Evolutionary conservation across 345 rosid species (phyloP), one percentile per base, ranked within the genome.

Genomic region (Lumnitzera littorea): DNA sequence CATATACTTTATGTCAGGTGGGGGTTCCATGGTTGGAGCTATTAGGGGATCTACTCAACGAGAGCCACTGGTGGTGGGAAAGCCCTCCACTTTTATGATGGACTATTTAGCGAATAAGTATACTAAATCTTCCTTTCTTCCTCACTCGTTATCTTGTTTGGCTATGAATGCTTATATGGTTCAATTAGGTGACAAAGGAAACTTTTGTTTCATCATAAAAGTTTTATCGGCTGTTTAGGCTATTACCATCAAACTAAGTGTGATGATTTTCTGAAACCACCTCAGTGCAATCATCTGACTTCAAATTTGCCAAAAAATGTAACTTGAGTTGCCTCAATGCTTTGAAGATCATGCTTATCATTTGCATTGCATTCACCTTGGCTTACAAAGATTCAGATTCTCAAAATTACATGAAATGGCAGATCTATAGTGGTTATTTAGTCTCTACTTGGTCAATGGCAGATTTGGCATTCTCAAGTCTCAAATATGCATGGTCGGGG

Each of bases 1-100:
- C 29, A 25, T 53, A 43, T 17, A 13, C 46, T 70, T 52, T 36
- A 43, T 77, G 61, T 72, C 75, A 92, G 99, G 97, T 61, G 99
- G 96, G 15, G 99, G 97, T 51, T 86, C 91, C 53, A 90, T 94
- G 99, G 96, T 87, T 62, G 99, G 97, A 71, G 99, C 97, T 48
- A 47, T 90, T 13, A 55, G 70, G 20, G 96, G 95, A 62, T 87
- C 97, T 2, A 81, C 87, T 67, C 90, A 90, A 74, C 90, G 81
- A 31, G 95, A 88, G 69, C 99, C 99, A 17, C 65, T 80, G 67
- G 95, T 90, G 8, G 99, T 88, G 47, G 99, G 99, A 69, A 94
- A 94, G 72, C 98, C 98, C 25, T 92, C 98, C 27, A 89, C 95
- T 59, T 92, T 92, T 65, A 90, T 92, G 97, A 92, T 92, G 98